phyloP scores from a whole-genome alignment of 345 rosid species.

The Tarenaya hassleriana region DNA sequence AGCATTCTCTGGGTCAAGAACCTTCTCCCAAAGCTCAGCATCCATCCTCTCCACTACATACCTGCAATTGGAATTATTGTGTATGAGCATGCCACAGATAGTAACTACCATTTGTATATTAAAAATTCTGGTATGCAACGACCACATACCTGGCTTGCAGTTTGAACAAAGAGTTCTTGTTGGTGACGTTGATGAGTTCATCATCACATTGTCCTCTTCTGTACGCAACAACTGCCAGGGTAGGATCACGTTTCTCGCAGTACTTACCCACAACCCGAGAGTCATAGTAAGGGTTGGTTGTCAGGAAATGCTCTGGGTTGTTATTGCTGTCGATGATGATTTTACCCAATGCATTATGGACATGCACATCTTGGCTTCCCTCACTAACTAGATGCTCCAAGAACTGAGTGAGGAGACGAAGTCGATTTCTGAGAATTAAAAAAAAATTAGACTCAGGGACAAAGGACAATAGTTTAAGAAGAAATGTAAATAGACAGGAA shows the following conservation, averaged over 20 bases:
- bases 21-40: slow-evolving; percentile 97
- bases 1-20: slow-evolving; percentile 83
- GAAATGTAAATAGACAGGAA: slow-evolving; percentile 2
- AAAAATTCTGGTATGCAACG: slow-evolving; percentile 16
- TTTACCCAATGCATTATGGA: slow-evolving; percentile 99
- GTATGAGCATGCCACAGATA: slow-evolving; percentile 26
- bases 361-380: slow-evolving; percentile 99
- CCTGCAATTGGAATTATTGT: slow-evolving; percentile 39
- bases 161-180: slow-evolving; percentile 95
- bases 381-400: slow-evolving; percentile 99
- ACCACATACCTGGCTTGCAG: slow-evolving; percentile 88
- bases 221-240: slow-evolving; percentile 97
- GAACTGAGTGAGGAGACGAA: slow-evolving; percentile 98
- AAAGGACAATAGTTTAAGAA: slow-evolving; percentile 1
- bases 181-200: slow-evolving; percentile 94
- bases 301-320: slow-evolving; percentile 98
- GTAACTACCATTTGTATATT: slow-evolving; percentile 12
- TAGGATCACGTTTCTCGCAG: slow-evolving; percentile 99
- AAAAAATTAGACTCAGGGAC: slow-evolving; percentile 23
- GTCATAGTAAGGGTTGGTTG: slow-evolving; percentile 98
- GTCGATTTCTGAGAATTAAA: slow-evolving; percentile 73
- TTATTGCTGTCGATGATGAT: slow-evolving; percentile 96
- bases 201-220: slow-evolving; percentile 97
- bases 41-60: slow-evolving; percentile 99
- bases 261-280: slow-evolving; percentile 97